phyloP scores from a whole-genome alignment of 2,329 filamentous ascomycete species.

The Trichophyton simii region DNA sequence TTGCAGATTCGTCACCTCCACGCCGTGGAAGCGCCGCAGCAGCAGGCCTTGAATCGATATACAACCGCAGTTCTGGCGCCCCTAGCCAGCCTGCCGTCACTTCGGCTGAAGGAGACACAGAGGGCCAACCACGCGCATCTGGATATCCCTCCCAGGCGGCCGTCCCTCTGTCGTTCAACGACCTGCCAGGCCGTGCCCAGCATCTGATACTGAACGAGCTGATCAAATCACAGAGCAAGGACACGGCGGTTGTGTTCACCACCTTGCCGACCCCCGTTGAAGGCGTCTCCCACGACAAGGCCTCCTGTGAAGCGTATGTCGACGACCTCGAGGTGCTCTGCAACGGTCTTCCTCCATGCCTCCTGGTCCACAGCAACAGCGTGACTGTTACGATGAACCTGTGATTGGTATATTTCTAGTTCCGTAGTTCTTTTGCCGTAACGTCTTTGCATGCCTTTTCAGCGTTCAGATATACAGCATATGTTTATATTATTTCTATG shows the following conservation, averaged over 20 bases:
- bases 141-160: slow-evolving; percentile 48
- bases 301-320: slow-evolving; percentile 60
- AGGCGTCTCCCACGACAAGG: slow-evolving; percentile 59
- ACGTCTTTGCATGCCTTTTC: neutral
- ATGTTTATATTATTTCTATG: neutral
- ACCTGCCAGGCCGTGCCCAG: slow-evolving; percentile 70
- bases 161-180: slow-evolving; percentile 68
- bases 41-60: slow-evolving; percentile 27
- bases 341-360: slow-evolving; percentile 58
- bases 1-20: slow-evolving; percentile 41
- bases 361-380: slow-evolving; percentile 75
- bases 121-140: slow-evolving; percentile 19
- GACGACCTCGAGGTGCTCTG: slow-evolving; percentile 68
- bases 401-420: slow-evolving; percentile 15
- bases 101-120: neutral
- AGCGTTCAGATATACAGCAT: neutral
- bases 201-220: slow-evolving; percentile 79
- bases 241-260: slow-evolving; percentile 69
- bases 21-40: slow-evolving; percentile 7
- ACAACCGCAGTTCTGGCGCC: slow-evolving; percentile 14
- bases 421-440: neutral
- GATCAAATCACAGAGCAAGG: slow-evolving; percentile 53
- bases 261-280: slow-evolving; percentile 71
- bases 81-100: slow-evolving; percentile 13
- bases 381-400: slow-evolving; percentile 61